Evolutionary conservation across 2,329 filamentous ascomycete genomes (phyloP).

Genomic region (Didymella sp.): DNA sequence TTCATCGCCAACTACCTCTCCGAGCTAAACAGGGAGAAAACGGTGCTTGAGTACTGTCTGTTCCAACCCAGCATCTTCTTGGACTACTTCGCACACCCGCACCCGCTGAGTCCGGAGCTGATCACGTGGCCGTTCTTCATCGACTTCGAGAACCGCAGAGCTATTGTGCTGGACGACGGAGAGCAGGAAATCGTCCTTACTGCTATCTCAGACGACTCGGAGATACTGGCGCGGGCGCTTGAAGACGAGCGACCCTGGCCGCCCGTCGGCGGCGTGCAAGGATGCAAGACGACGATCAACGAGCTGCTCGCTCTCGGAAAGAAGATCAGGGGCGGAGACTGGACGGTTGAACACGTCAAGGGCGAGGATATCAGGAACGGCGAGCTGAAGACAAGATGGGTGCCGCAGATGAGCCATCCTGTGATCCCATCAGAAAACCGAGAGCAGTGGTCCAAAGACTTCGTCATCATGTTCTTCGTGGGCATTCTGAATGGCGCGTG

Average conservation of each 20-base stretch:
- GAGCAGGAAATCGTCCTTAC: constrained; percentile 39
- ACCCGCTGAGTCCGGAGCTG: constrained; percentile 57
- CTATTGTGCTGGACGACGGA: constrained; percentile 41
- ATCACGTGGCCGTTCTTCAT: constrained; percentile 46
- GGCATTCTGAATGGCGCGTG: constrained; percentile 54
- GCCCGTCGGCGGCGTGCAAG: constrained; percentile 34
- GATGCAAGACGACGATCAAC: constrained; percentile 32
- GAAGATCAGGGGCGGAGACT: constrained; percentile 41
- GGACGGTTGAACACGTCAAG: constrained; percentile 55
- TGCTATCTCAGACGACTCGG: constrained; percentile 33
- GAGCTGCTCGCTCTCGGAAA: constrained; percentile 41
- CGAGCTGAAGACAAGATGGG: constrained; percentile 52
- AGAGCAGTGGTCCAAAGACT: constrained; percentile 45
- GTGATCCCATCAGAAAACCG: constrained; percentile 48
- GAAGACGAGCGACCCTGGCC: constrained; percentile 39
- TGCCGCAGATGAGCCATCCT: constrained; percentile 43
- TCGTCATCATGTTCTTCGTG: constrained; percentile 54
- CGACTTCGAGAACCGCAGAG: constrained; percentile 36
- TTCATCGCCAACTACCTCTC: constrained; percentile 58
- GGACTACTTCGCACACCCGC: constrained; percentile 62
- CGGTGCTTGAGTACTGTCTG: constrained; percentile 62
- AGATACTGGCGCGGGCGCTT: constrained; percentile 37
- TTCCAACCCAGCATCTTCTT: constrained; percentile 64
- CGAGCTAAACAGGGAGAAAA: constrained; percentile 57
- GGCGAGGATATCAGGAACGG: constrained; percentile 58